Conservation (phyloP, 2,329 filamentous ascomycete genomes). For the Monilinia polystroma region DNA sequence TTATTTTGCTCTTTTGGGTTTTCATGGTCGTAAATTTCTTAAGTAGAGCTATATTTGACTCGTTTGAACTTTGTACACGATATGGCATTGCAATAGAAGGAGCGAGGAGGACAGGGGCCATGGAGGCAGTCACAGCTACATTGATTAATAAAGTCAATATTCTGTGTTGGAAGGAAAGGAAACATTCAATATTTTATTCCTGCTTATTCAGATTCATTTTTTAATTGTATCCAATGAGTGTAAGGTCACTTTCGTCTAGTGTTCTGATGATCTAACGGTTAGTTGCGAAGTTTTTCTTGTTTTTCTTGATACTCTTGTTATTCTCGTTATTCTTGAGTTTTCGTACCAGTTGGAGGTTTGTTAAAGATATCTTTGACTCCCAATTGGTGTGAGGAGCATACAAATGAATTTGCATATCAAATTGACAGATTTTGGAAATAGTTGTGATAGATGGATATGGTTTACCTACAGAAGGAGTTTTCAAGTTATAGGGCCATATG, state of each 20-base stretch:
- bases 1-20: background rate
- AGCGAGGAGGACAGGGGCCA: background rate
- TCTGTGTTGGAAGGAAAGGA: background rate
- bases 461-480: too few relatives aligned
- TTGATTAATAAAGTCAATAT: background rate
- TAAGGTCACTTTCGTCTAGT: background rate
- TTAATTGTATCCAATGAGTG: background rate
- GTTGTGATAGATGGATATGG: too few relatives aligned
- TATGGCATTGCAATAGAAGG: background rate
- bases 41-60: conserved; percentile 2
- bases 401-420: background rate
- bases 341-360: background rate
- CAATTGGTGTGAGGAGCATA: background rate
- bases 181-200: background rate
- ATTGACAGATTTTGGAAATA: background rate
- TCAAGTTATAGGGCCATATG: background rate
- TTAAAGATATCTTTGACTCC: background rate
- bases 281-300: background rate
- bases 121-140: background rate
- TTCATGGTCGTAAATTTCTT: background rate
- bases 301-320: background rate
- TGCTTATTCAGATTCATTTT: background rate
- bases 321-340: too few relatives aligned
- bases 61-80: background rate
- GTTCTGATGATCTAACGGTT: accelerated